Conservation (phyloP, 345 rosid genomes). For the Dipteronia sinensis region DNA sequence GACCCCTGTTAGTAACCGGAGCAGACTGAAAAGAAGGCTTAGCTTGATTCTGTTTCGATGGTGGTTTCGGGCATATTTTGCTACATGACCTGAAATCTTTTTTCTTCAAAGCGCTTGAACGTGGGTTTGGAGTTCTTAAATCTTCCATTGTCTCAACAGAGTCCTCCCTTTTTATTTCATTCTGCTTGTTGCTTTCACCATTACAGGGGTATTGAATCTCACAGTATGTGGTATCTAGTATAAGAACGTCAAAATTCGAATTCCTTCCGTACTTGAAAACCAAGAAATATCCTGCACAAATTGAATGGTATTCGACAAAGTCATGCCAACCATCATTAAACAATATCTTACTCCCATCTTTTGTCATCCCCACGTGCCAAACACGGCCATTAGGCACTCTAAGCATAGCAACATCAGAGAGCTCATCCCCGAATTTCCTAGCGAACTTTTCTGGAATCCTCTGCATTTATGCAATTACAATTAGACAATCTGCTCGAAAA, state of each 20-base stretch:
- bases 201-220: constrained; percentile 37
- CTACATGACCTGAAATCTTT: not conserved
- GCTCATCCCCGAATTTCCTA: constrained; percentile 32
- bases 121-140: not conserved
- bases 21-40: not conserved
- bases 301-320: constrained; percentile 36
- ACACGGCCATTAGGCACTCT: constrained; percentile 33
- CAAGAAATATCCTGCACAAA: constrained; percentile 33
- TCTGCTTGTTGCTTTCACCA: not conserved
- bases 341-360: constrained; percentile 28
- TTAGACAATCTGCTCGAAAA: not conserved
- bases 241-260: constrained; percentile 36
- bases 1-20: not conserved
- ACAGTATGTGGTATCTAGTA: constrained; percentile 34
- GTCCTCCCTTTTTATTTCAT: constrained; percentile 24
- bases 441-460: constrained; percentile 38
- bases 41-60: constrained; percentile 14
- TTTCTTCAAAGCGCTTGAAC: not conserved
- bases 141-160: constrained; percentile 18
- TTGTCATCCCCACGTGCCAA: constrained; percentile 42
- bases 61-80: not conserved
- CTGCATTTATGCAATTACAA: constrained; percentile 25
- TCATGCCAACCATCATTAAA: constrained; percentile 46
- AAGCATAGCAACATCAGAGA: constrained; percentile 35
- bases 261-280: constrained; percentile 40